Percentiles rank a stretch among this genome's conserved stretches.
These are phyloP conservation scores for Metschnikowia anglica DNA, from an alignment of 805 yeast genomes.

Conservation along the genomic window DNA sequence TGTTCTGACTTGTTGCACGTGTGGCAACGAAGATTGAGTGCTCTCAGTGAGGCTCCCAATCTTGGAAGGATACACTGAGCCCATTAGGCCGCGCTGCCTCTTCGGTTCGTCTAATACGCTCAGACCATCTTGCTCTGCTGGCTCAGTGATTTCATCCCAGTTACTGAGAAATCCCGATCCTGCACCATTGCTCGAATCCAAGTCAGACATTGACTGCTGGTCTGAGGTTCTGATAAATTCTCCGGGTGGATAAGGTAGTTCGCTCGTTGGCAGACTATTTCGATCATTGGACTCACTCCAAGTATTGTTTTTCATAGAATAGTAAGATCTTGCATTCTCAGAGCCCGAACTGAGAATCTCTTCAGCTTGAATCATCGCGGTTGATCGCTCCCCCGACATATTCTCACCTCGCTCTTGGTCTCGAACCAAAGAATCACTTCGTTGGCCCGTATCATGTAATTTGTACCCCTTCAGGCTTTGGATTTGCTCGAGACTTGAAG, in stretches of 20 bases:
- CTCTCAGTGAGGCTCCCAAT: slow-evolving; percentile 1
- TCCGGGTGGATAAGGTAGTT: background rate
- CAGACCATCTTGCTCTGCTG: background rate
- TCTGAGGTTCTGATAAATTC: background rate
- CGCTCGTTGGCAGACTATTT: background rate
- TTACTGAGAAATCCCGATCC: background rate
- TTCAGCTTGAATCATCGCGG: background rate
- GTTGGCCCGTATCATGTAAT: background rate
- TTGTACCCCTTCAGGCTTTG: background rate
- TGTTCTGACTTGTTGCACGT: background rate
- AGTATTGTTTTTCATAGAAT: background rate
- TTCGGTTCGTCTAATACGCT: background rate
- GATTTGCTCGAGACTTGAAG: background rate
- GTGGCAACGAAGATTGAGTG: background rate
- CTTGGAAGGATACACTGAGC: background rate
- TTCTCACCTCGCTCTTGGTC: background rate
- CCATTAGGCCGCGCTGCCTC: background rate
- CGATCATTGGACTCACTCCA: background rate
- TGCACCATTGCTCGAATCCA: slow-evolving; percentile 1
- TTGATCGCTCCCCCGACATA: background rate
- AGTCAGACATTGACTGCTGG: background rate
- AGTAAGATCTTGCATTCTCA: background rate
- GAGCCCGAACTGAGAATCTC: background rate
- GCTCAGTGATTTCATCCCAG: slow-evolving; percentile 1
- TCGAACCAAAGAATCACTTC: background rate